Percentiles rank a stretch among this genome's conserved stretches.
These are phyloP conservation scores for Saccharomyces hybrid DNA, from an alignment of 1,139 yeast species.

Conservation along the genomic window DNA sequence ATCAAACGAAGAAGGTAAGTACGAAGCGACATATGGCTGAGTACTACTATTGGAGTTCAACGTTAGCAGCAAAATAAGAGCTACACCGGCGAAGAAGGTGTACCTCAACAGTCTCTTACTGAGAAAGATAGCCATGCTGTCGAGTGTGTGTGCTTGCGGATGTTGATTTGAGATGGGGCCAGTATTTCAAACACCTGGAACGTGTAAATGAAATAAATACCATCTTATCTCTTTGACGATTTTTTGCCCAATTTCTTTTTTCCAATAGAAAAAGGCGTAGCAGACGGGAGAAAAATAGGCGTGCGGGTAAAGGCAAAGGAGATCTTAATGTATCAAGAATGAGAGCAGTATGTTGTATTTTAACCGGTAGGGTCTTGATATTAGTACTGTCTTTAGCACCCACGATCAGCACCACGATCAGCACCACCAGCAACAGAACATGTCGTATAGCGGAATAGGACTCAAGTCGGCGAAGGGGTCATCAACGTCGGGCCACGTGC, in stretches of 20 bases:
- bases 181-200: not conserved
- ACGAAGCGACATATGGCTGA: slow-evolving; percentile 1
- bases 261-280: not conserved
- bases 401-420: too few species aligned
- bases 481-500: slow-evolving; percentile 28
- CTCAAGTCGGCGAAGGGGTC: slow-evolving; percentile 29
- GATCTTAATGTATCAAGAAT: not conserved
- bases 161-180: not conserved
- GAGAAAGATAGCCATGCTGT: slow-evolving; percentile 11
- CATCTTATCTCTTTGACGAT: not conserved
- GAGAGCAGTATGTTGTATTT: not conserved
- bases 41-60: slow-evolving; percentile 6
- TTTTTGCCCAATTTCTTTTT: not conserved
- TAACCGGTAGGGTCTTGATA: not conserved
- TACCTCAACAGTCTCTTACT: slow-evolving; percentile 14
- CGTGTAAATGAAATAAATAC: not conserved
- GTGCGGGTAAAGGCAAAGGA: not conserved
- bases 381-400: too few species aligned
- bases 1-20: slow-evolving; percentile 2
- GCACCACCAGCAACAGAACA: not conserved
- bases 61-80: slow-evolving; percentile 5
- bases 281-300: not conserved
- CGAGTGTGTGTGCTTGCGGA: not conserved
- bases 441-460: slow-evolving; percentile 29
- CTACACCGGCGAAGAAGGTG: slow-evolving; percentile 4